phyloP scores from a whole-genome alignment of 495 filamentous ascomycete genomes.

The Aspergillus indologenus region DNA sequence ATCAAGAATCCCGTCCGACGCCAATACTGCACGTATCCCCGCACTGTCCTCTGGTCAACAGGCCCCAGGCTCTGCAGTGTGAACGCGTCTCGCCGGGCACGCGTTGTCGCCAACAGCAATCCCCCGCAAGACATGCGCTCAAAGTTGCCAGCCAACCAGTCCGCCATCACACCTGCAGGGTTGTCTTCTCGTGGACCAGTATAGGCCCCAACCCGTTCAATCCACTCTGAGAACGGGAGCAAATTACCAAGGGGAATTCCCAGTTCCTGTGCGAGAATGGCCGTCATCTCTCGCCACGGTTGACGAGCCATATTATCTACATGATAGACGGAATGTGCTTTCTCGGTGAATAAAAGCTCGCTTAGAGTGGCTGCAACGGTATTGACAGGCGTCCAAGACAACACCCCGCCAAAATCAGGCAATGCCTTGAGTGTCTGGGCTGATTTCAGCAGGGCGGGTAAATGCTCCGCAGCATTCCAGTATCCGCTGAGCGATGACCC shows the following conservation, averaged over 20 bases:
- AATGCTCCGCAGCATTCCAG: slow-evolving; percentile 52
- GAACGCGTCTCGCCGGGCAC: neutral
- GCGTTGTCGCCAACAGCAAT: slow-evolving; percentile 39
- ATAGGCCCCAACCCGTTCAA: slow-evolving; percentile 36
- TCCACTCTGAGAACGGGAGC: slow-evolving; percentile 48
- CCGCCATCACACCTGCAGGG: slow-evolving; percentile 42
- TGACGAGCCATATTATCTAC: slow-evolving; percentile 54
- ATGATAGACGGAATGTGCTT: slow-evolving; percentile 47
- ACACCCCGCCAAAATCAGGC: slow-evolving; percentile 39
- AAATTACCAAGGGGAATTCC: slow-evolving; percentile 33
- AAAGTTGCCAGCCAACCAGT: slow-evolving; percentile 52
- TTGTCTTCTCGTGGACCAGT: slow-evolving; percentile 37
- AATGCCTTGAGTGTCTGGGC: slow-evolving; percentile 43
- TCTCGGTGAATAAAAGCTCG: slow-evolving; percentile 34
- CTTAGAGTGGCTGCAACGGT: slow-evolving; percentile 36
- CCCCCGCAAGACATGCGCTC: slow-evolving; percentile 53
- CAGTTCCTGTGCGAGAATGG: slow-evolving; percentile 41
- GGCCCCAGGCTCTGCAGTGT: slow-evolving; percentile 1
- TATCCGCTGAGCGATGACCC: slow-evolving; percentile 47
- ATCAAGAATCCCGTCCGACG: slow-evolving; percentile 6
- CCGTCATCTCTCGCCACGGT: slow-evolving; percentile 43
- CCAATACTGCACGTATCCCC: slow-evolving; percentile 9
- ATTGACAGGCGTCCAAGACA: slow-evolving; percentile 52
- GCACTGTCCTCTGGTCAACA: slow-evolving; percentile 1
- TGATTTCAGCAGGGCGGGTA: slow-evolving; percentile 50